Base-by-base conservation (phyloP, 2,329 filamentous ascomycete species). In the Nannizzia gypsea region DNA sequence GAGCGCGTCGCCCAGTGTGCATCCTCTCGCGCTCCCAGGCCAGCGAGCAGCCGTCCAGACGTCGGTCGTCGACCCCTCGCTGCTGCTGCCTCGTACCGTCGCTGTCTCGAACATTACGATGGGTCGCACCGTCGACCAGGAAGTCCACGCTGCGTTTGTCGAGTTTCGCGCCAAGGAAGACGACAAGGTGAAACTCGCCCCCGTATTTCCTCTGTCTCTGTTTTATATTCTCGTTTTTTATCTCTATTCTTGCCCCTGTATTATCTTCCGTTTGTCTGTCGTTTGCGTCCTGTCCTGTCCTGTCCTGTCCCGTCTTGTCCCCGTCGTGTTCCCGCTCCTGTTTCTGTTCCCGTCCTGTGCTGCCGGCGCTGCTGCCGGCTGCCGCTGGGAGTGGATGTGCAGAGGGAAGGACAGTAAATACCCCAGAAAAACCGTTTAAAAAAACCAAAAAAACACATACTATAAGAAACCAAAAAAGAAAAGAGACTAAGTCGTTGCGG, bases 161-260 rank as follows among this genome's bases (percentile, higher is more conserved):
- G 77, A 79, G 71, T 79, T 79, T 69, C 75, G 77, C 69, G 77
- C 77, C 71, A 79, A 78, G 73, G 77, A 78, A 72, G 75, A 77
- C 70, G 76, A 78, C 69, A 78, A 78, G 75, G 76, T 65, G 63
- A 64, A 64, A 65, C 59, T 56, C 58, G 66, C 63, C 67, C 67
- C 60, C 31, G 31, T 36, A 36, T 36, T 36, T n/a, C 13, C 28
- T 6, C 9, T 31, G 6, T 31, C 28, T 31, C 6, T 31, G 9
- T 31, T 31, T 31, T 31, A 6, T 31, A 8, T 8, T 31, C 28
- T 31, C 28, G 9, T 31, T 31, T 31, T 31, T 31, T 31, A 8
- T 8, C 28, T 31, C 28, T 31, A 8, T 8, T 31, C 28, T 31
- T 8, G 28, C 6, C 2, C 28, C 6, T 31, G 66, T 73, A 72